These are phyloP conservation scores for Coprinopsis sp. DNA, from an alignment of 768 basidiomycete genomes.

Conservation along the genomic window DNA sequence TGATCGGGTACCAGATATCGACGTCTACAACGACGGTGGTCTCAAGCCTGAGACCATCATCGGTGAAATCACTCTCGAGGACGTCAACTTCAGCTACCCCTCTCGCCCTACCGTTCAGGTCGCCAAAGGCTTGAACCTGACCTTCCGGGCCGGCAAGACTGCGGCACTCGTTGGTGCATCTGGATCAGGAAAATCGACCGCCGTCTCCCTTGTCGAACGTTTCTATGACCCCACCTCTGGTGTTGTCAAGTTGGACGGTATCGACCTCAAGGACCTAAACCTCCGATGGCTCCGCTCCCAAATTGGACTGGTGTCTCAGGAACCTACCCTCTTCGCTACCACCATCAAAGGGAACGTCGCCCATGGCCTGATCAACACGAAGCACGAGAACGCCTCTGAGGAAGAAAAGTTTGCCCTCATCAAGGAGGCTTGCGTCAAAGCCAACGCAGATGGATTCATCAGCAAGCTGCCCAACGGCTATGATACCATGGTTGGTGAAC, in stretches of 20 bases:
- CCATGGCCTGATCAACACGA: slow-evolving; percentile 67
- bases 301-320: slow-evolving; percentile 77
- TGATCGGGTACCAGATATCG: slow-evolving; percentile 72
- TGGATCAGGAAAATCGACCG: slow-evolving; percentile 63
- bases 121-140: slow-evolving; percentile 52
- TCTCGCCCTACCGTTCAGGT: slow-evolving; percentile 67
- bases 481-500: slow-evolving; percentile 78
- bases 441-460: slow-evolving; percentile 78
- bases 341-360: slow-evolving; percentile 70
- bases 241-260: slow-evolving; percentile 59
- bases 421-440: slow-evolving; percentile 73
- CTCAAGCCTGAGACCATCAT: slow-evolving; percentile 53
- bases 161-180: slow-evolving; percentile 65
- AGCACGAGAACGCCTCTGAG: slow-evolving; percentile 52
- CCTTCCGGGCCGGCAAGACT: slow-evolving; percentile 66
- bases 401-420: slow-evolving; percentile 66
- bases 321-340: slow-evolving; percentile 72
- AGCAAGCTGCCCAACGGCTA: slow-evolving; percentile 66
- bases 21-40: slow-evolving; percentile 59
- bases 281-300: slow-evolving; percentile 72
- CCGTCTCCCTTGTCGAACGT: slow-evolving; percentile 69
- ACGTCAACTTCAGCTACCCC: slow-evolving; percentile 74
- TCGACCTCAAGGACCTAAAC: slow-evolving; percentile 61
- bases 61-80: slow-evolving; percentile 64
- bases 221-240: slow-evolving; percentile 75